Conservation (phyloP, 768 basidiomycete genomes). For the Psilocybe sp. region DNA sequence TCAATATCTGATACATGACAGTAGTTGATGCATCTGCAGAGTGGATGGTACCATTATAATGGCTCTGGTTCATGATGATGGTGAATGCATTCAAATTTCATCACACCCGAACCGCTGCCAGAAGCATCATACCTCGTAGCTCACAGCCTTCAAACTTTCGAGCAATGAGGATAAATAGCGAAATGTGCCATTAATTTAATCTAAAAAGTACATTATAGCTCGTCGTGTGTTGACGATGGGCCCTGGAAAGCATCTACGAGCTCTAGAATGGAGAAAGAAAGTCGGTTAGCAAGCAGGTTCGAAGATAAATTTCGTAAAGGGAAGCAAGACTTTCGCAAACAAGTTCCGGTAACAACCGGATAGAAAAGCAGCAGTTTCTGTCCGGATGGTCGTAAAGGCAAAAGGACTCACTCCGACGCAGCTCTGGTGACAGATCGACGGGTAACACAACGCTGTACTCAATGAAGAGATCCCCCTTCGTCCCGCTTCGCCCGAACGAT, state of each 20-base stretch:
- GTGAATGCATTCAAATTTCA: too few species aligned
- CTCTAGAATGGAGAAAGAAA: slow-evolving; percentile 34
- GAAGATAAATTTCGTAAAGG: background rate
- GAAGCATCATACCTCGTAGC: background rate
- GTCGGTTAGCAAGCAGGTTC: slow-evolving; percentile 2
- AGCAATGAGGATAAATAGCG: slow-evolving; percentile 11
- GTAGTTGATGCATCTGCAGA: too few species aligned
- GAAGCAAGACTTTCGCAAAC: background rate
- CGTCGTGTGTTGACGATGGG: slow-evolving; percentile 35
- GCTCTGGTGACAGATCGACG: slow-evolving; percentile 59
- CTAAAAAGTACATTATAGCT: slow-evolving; percentile 33
- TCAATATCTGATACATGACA: too few species aligned
- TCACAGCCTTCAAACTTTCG: background rate
- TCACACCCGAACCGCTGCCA: too few species aligned
- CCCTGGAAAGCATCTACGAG: slow-evolving; percentile 52
- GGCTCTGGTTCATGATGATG: too few species aligned
- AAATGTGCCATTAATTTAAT: slow-evolving; percentile 19
- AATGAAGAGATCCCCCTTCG: slow-evolving; percentile 83
- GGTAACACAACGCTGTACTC: slow-evolving; percentile 95
- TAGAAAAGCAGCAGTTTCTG: background rate
- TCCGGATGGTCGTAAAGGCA: background rate
- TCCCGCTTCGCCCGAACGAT: slow-evolving; percentile 45
- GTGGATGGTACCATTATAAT: too few species aligned
- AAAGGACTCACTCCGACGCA: slow-evolving; percentile 67
- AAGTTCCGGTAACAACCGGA: background rate